Evolutionary conservation across 23 red algal genomes (phyloP), one percentile per base, ranked within the genome.

Genomic region (Agarophyton chilense): DNA sequence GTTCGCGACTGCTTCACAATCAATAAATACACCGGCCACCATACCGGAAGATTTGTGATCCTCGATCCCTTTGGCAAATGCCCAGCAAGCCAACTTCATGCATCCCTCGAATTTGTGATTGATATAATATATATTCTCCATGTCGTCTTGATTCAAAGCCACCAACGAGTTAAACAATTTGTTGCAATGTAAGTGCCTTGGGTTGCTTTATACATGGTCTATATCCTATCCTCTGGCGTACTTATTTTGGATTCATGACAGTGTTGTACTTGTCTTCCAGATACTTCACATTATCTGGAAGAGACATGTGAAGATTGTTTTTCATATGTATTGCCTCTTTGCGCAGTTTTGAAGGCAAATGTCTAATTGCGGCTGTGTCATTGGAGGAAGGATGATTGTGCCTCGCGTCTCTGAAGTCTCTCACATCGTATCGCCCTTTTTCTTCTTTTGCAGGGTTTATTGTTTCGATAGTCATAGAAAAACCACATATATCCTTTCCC

Each of bases 81-180:
- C 72, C 72, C 49, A 77, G 26, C 72, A 77, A 77, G 72, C 72
- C 4, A 39, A 77, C 4, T 19, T 49, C 72, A 77, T 77, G 18
- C 72, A 9, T 11, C 72, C 72, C 47, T 77, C 11, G 7, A 4
- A 9, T 17, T 77, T 39, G 10, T 11, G 41, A 41, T 4, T 77
- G 13, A 49, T 12, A 40, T 4, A 49, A 26, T 45, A 77, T 53
- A 17, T 47, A n/a, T 49, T 77, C 38, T 77, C 10, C 6, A 47
- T 12, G 38, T 77, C 24, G 7, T 45, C 38, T n/a, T 77, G 8
- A 29, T 49, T 17, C 10, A 77, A 40, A 42, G 38, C 8, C 5
- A 41, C 41, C 5, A 77, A 26, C 41, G 18, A 16, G n/a, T 77
- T 47, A 3, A 49, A 47, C 7, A 49, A 21, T 0, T 49, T 77